Evolutionary conservation across 305 asterid genomes (phyloP).

Genomic region (Plantago coronopus): DNA sequence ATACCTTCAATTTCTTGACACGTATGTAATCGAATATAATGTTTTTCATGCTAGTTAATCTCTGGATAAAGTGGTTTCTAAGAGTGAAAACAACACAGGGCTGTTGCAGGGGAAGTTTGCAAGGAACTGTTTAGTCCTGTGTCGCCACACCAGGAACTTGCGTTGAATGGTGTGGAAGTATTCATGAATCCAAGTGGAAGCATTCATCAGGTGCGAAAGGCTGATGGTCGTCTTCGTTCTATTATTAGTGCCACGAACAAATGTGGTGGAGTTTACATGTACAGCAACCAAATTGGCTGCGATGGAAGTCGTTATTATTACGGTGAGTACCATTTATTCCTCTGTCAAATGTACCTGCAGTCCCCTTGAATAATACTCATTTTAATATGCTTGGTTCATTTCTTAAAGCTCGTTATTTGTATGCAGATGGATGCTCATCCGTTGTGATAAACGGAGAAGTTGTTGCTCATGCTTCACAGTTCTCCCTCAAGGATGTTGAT

Average conservation of each 20-base stretch:
- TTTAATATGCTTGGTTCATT: neutral
- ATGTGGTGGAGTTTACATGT: conserved; percentile 81
- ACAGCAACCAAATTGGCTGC: conserved; percentile 74
- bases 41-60: too few relatives aligned
- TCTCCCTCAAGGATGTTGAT: conserved; percentile 69
- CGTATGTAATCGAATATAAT: conserved; percentile 31
- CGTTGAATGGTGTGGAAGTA: conserved; percentile 71
- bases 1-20: conserved; percentile 59
- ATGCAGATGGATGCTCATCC: conserved; percentile 76
- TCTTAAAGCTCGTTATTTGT: neutral
- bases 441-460: conserved; percentile 70
- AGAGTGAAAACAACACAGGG: conserved; percentile 28
- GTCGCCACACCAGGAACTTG: conserved; percentile 68
- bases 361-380: neutral
- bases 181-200: conserved; percentile 83
- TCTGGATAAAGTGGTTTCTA: too few relatives aligned
- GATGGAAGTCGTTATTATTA: conserved; percentile 68
- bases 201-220: conserved; percentile 54
- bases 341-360: neutral
- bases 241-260: conserved; percentile 56
- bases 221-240: conserved; percentile 49
- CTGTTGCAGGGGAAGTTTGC: conserved; percentile 75
- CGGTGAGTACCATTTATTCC: conserved; percentile 30
- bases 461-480: conserved; percentile 73
- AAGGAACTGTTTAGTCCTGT: conserved; percentile 61